Evolutionary conservation across 495 filamentous ascomycete genomes (phyloP).

Genomic region (Penicillium parvum): DNA sequence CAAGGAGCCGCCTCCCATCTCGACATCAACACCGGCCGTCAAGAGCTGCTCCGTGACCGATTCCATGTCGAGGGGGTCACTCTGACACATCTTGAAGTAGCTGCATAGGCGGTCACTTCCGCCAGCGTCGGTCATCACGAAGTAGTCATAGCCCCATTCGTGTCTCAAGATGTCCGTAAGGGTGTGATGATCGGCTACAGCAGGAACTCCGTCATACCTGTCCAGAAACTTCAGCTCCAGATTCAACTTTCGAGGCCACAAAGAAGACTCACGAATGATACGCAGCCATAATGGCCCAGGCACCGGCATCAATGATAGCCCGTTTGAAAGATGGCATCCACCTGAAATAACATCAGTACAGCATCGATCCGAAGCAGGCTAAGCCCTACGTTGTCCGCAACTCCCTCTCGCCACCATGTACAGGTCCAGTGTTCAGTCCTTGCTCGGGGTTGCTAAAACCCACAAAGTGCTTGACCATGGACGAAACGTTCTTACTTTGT

Average conservation of each 20-base stretch:
- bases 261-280: slow-evolving; percentile 51
- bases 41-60: slow-evolving; percentile 53
- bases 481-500: slow-evolving; percentile 58
- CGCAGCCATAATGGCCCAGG: slow-evolving; percentile 62
- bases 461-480: slow-evolving; percentile 68
- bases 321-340: slow-evolving; percentile 63
- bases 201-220: slow-evolving; percentile 60
- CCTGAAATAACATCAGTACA: slow-evolving; percentile 11
- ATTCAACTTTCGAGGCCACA: not conserved
- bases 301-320: slow-evolving; percentile 63
- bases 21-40: slow-evolving; percentile 66
- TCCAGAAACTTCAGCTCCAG: too few species aligned
- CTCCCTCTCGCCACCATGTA: slow-evolving; percentile 65
- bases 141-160: slow-evolving; percentile 69
- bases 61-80: slow-evolving; percentile 54
- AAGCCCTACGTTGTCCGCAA: slow-evolving; percentile 52
- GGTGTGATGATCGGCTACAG: slow-evolving; percentile 55
- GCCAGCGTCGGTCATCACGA: slow-evolving; percentile 56
- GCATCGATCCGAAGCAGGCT: not conserved
- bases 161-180: slow-evolving; percentile 62
- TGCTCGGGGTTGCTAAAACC: slow-evolving; percentile 63
- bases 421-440: slow-evolving; percentile 63
- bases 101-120: slow-evolving; percentile 62
- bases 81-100: slow-evolving; percentile 56
- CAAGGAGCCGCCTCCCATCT: slow-evolving; percentile 71